phyloP scores from a whole-genome alignment of 768 basidiomycete species.

The Collybiopsis luxurians region DNA sequence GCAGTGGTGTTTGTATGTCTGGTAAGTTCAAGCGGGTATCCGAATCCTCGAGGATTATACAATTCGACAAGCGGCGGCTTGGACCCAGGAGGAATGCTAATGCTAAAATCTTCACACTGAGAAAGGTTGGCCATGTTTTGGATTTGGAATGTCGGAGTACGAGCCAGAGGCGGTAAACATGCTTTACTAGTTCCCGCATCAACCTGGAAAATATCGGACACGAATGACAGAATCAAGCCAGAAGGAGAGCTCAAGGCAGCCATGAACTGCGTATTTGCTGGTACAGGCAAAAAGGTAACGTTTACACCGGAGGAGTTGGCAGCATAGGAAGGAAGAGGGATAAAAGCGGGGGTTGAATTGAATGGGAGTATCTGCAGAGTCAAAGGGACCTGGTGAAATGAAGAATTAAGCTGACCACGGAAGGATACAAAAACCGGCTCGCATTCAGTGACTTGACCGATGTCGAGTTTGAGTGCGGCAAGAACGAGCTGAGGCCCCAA shows the following conservation, averaged over 20 bases:
- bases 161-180: slow-evolving; percentile 32
- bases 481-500: slow-evolving; percentile 41
- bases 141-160: slow-evolving; percentile 29
- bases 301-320: slow-evolving; percentile 37
- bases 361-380: slow-evolving; percentile 53
- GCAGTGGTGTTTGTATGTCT: slow-evolving; percentile 17
- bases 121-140: slow-evolving; percentile 22
- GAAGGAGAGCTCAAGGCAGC: slow-evolving; percentile 50
- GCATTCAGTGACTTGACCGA: slow-evolving; percentile 52
- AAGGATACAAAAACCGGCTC: slow-evolving; percentile 46
- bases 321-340: slow-evolving; percentile 39
- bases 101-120: slow-evolving; percentile 49
- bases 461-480: slow-evolving; percentile 31
- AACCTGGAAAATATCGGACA: slow-evolving; percentile 49
- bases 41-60: slow-evolving; percentile 33
- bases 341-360: slow-evolving; percentile 44
- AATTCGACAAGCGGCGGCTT: slow-evolving; percentile 33
- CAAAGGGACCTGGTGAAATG: slow-evolving; percentile 33
- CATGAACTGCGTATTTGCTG: slow-evolving; percentile 47
- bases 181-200: slow-evolving; percentile 31
- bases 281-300: slow-evolving; percentile 51
- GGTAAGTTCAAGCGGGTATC: slow-evolving; percentile 25
- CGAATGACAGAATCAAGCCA: slow-evolving; percentile 35
- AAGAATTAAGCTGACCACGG: slow-evolving; percentile 30
- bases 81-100: slow-evolving; percentile 36